Evolutionary conservation across 371 early-diverging fungal species (phyloP).

Genomic region (Mucor indicus): DNA sequence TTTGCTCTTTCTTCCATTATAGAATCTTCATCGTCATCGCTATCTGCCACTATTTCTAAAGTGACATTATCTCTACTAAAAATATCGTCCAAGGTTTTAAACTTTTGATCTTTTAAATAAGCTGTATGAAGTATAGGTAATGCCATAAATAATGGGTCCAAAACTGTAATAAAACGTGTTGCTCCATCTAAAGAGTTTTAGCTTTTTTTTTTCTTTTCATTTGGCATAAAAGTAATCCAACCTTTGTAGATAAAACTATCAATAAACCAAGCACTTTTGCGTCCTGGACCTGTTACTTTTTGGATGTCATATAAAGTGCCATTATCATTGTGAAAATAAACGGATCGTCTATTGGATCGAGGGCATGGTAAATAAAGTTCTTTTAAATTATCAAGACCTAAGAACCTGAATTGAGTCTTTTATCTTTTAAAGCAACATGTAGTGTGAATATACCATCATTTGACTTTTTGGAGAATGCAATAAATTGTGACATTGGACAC

Average conservation of each 20-base stretch:
- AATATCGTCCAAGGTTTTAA: slow-evolving; percentile 19
- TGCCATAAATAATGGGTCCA: slow-evolving; percentile 27
- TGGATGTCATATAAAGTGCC: slow-evolving; percentile 19
- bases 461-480: no score
- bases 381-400: slow-evolving; percentile 12
- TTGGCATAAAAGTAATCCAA: neutral
- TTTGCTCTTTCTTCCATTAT: neutral
- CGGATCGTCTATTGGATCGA: slow-evolving; percentile 18
- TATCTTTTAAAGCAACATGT: neutral
- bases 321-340: slow-evolving; percentile 17
- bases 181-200: slow-evolving; percentile 14
- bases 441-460: no score
- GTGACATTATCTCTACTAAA: slow-evolving; percentile 19
- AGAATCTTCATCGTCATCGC: neutral
- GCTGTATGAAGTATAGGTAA: slow-evolving; percentile 17
- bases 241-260: slow-evolving; percentile 16
- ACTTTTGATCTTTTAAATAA: slow-evolving; percentile 2
- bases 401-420: neutral
- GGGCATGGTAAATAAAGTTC: slow-evolving; percentile 24
- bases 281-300: slow-evolving; percentile 20
- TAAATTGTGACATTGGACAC: no score
- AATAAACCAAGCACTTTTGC: slow-evolving; percentile 21
- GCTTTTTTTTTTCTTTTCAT: neutral
- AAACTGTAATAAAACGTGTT: slow-evolving; percentile 18
- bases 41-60: neutral